These are phyloP conservation scores for Suillus ampliporus DNA, from an alignment of 768 basidiomycete species.

Conservation along the genomic window DNA sequence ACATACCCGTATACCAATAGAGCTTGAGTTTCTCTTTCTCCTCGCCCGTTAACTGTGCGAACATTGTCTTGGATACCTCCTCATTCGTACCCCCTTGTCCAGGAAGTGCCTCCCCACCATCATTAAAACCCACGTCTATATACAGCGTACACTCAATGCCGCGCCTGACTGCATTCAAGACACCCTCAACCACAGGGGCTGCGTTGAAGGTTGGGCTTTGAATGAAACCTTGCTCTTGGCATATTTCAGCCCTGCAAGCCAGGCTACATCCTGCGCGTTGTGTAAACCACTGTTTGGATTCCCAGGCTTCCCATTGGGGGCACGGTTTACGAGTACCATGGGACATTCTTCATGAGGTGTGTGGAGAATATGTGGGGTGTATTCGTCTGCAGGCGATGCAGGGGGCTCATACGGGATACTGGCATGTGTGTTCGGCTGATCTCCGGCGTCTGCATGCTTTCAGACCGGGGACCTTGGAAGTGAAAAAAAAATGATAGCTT, in stretches of 20 bases:
- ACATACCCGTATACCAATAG: constrained; percentile 57
- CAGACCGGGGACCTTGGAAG: constrained; percentile 9
- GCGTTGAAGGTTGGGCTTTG: constrained; percentile 80
- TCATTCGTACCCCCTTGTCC: constrained; percentile 78
- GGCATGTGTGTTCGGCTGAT: constrained; percentile 40
- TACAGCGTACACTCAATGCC: constrained; percentile 66
- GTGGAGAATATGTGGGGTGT: constrained; percentile 67
- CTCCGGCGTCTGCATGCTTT: constrained; percentile 37
- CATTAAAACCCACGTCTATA: constrained; percentile 61
- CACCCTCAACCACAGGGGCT: constrained; percentile 59
- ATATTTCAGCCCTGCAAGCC: constrained; percentile 66
- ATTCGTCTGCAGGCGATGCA: constrained; percentile 48
- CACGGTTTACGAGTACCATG: constrained; percentile 69
- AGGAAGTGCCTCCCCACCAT: constrained; percentile 66
- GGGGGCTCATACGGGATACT: constrained; percentile 33
- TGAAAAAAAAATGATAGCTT: constrained; percentile 13
- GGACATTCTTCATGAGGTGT: constrained; percentile 61
- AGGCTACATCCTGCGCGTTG: constrained; percentile 70
- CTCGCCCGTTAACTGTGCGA: constrained; percentile 50
- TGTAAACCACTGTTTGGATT: constrained; percentile 45
- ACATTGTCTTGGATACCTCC: constrained; percentile 66
- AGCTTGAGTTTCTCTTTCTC: constrained; percentile 53
- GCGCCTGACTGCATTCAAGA: constrained; percentile 63
- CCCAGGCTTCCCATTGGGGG: constrained; percentile 61
- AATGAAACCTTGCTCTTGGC: constrained; percentile 67